Percentiles rank a stretch among this genome's conserved stretches.
Evolutionary conservation across 805 yeast species (phyloP).

Genomic region (Lachancea thermotolerans): DNA sequence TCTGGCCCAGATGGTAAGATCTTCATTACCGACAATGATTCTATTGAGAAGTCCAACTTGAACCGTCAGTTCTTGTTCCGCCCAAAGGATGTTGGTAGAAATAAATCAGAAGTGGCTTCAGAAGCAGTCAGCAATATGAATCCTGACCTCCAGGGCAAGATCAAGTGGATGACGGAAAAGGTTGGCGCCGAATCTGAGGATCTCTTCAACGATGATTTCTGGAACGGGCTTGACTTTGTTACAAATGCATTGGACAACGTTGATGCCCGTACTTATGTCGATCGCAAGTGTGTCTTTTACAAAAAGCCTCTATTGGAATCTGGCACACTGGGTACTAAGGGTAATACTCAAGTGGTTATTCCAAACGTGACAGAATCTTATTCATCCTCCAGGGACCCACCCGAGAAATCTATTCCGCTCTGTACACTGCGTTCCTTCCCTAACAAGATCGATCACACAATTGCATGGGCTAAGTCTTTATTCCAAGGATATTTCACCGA

Average conservation of each 20-base stretch:
- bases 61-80: constrained; percentile 95
- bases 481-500: constrained; percentile 90
- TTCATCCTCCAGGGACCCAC: constrained; percentile 96
- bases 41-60: constrained; percentile 91
- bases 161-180: constrained; percentile 71
- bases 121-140: constrained; percentile 79
- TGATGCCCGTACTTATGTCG: constrained; percentile 97
- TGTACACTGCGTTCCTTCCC: constrained; percentile 98
- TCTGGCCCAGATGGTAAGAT: constrained; percentile 86
- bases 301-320: constrained; percentile 88
- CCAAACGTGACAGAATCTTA: constrained; percentile 94
- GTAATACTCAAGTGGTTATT: constrained; percentile 93
- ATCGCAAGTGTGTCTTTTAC: constrained; percentile 91
- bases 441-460: constrained; percentile 95
- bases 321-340: constrained; percentile 97
- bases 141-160: constrained; percentile 72
- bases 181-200: constrained; percentile 92
- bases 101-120: constrained; percentile 88
- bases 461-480: constrained; percentile 96
- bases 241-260: constrained; percentile 96
- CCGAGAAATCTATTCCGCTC: constrained; percentile 94
- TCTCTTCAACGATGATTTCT: constrained; percentile 76
- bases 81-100: constrained; percentile 86
- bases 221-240: constrained; percentile 80
- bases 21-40: constrained; percentile 83